These are phyloP conservation scores for Leishmania tarentolae DNA, from an alignment of 208 protist genomes.

Conservation along the genomic window DNA sequence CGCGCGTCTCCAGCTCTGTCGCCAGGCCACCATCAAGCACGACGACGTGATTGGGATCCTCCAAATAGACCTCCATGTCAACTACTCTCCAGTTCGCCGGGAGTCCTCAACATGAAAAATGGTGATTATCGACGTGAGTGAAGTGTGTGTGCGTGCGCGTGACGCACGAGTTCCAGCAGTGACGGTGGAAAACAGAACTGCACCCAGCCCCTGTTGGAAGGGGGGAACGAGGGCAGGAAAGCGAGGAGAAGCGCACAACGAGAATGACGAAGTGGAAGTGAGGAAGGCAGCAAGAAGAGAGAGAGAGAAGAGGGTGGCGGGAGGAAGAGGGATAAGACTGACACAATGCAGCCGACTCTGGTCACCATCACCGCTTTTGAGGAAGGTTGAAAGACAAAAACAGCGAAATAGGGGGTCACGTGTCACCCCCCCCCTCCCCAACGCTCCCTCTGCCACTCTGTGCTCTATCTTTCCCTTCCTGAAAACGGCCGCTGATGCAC, in stretches of 20 bases:
- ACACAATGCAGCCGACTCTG: neutral
- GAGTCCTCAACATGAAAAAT: neutral
- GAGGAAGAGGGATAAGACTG: neutral
- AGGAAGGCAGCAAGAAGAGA: neutral
- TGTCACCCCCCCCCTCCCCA: neutral
- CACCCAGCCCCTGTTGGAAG: neutral
- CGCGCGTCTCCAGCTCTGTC: conserved; percentile 55
- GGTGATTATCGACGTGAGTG: neutral
- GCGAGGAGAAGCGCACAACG: neutral
- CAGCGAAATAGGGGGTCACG: neutral
- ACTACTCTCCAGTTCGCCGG: neutral
- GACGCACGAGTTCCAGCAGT: neutral
- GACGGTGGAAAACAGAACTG: neutral
- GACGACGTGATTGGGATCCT: conserved; percentile 33
- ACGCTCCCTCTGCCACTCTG: neutral
- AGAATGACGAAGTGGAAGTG: neutral
- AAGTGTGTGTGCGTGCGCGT: conserved; percentile 3
- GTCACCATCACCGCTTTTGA: neutral
- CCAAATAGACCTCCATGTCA: conserved; percentile 34
- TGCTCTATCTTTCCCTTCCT: neutral
- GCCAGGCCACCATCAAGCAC: conserved; percentile 64
- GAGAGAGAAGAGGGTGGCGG: neutral
- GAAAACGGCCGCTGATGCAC: neutral
- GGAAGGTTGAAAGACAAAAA: neutral
- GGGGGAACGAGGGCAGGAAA: neutral